Conservation (phyloP, 805 yeast genomes). For the Suhomyces prunicola region DNA sequence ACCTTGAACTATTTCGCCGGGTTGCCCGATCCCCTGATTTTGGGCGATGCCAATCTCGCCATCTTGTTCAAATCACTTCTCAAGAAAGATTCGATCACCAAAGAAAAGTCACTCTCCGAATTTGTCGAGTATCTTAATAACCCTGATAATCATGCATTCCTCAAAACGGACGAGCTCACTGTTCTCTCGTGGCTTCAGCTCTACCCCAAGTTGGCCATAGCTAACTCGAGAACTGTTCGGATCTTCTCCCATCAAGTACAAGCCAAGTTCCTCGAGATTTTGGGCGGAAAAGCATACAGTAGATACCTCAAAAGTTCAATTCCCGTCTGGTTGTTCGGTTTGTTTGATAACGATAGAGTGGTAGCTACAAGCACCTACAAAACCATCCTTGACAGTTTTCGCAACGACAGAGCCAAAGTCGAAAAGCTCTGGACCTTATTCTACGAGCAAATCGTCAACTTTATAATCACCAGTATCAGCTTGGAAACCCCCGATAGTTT, state of each 20-base stretch:
- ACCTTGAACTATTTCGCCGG: conserved; percentile 74
- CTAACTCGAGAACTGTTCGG: conserved; percentile 66
- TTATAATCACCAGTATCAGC: conserved; percentile 48
- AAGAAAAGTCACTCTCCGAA: conserved; percentile 72
- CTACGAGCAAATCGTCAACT: conserved; percentile 52
- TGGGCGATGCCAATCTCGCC: conserved; percentile 43
- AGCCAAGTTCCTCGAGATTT: conserved; percentile 41
- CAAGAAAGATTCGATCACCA: conserved; percentile 81
- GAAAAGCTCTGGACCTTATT: conserved; percentile 58
- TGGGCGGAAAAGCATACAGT: conserved; percentile 54
- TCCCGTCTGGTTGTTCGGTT: conserved; percentile 71
- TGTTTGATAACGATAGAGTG: conserved; percentile 63
- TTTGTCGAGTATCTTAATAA: conserved; percentile 27
- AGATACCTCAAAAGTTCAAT: conserved; percentile 69
- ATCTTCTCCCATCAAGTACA: conserved; percentile 62
- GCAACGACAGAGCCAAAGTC: conserved; percentile 48
- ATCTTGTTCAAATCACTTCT: conserved; percentile 71
- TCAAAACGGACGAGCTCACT: conserved; percentile 45
- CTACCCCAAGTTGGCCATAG: conserved; percentile 76
- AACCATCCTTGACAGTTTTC: conserved; percentile 53
- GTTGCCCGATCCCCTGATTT: conserved; percentile 52
- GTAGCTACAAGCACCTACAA: conserved; percentile 51
- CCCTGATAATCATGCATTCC: neutral
- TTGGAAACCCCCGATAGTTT: conserved; percentile 60
- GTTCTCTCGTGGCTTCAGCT: conserved; percentile 73